Evolutionary conservation across 176 grass and related monocot genomes (phyloP).

Genomic region (Guadua angustifolia): DNA sequence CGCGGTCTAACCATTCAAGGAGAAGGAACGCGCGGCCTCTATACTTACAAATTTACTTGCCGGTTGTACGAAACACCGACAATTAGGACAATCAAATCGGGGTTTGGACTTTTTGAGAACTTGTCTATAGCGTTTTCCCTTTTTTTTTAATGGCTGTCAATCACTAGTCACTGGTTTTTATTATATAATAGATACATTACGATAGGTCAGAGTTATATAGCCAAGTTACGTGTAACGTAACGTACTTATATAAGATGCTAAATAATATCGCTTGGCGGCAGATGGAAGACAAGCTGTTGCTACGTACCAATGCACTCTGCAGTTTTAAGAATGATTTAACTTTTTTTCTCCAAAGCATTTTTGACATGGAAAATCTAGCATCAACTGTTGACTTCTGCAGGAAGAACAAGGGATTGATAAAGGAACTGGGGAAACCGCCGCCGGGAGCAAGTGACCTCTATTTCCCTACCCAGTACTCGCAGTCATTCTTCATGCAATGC

Average conservation of each 20-base stretch:
- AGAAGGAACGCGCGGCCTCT: too few relatives aligned
- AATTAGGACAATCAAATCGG: too few relatives aligned
- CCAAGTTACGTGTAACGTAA: not conserved
- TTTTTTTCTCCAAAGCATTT: constrained; percentile 20
- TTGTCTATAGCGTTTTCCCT: too few relatives aligned
- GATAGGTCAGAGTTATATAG: not conserved
- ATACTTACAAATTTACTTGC: too few relatives aligned
- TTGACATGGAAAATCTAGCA: too few relatives aligned
- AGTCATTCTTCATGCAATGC: constrained; percentile 65
- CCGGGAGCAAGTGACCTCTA: constrained; percentile 66
- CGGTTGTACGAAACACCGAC: too few relatives aligned
- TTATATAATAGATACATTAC: too few relatives aligned
- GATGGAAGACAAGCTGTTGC: not conserved
- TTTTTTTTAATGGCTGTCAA: too few relatives aligned
- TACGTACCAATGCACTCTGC: not conserved
- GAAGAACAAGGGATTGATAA: constrained; percentile 72
- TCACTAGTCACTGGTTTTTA: too few relatives aligned
- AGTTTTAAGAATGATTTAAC: not conserved
- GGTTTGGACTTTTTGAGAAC: too few relatives aligned
- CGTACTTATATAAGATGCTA: not conserved
- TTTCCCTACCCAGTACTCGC: constrained; percentile 68
- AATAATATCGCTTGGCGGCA: not conserved
- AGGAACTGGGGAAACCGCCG: constrained; percentile 59
- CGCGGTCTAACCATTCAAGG: too few relatives aligned
- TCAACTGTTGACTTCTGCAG: constrained; percentile 41